These are phyloP conservation scores for Schizochytrium sp. DNA, from an alignment of 108 stramenopile genomes.

Conservation along the genomic window DNA sequence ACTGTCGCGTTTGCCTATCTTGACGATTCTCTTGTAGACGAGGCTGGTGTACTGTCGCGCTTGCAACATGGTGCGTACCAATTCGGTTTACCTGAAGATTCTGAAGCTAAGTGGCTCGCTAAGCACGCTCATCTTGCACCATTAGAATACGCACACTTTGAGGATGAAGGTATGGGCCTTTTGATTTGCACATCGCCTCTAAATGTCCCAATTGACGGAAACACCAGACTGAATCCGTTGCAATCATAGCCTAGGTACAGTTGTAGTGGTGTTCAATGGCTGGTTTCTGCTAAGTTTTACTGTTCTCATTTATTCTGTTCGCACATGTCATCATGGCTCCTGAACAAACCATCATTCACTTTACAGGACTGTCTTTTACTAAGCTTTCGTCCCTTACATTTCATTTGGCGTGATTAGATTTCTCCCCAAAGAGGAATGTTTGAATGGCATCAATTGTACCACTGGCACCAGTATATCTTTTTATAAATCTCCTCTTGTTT, in stretches of 20 bases:
- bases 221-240: neutral
- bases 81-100: neutral
- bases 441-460: too few relatives aligned
- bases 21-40: neutral
- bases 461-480: too few relatives aligned
- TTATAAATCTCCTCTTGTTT: too few relatives aligned
- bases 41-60: neutral
- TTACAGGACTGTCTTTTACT: too few relatives aligned
- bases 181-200: conserved; percentile 6
- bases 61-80: neutral
- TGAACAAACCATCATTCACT: too few relatives aligned
- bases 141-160: neutral
- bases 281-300: too few relatives aligned
- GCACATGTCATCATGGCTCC: too few relatives aligned
- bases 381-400: too few relatives aligned
- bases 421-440: too few relatives aligned
- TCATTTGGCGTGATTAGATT: too few relatives aligned
- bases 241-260: neutral
- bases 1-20: neutral
- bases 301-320: too few relatives aligned
- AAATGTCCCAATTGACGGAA: neutral
- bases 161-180: neutral
- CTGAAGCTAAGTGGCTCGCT: neutral
- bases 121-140: neutral
- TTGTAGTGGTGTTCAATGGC: too few relatives aligned